phyloP scores from a whole-genome alignment of 2,329 filamentous ascomycete species.

The Lasiodiplodia sp. region DNA sequence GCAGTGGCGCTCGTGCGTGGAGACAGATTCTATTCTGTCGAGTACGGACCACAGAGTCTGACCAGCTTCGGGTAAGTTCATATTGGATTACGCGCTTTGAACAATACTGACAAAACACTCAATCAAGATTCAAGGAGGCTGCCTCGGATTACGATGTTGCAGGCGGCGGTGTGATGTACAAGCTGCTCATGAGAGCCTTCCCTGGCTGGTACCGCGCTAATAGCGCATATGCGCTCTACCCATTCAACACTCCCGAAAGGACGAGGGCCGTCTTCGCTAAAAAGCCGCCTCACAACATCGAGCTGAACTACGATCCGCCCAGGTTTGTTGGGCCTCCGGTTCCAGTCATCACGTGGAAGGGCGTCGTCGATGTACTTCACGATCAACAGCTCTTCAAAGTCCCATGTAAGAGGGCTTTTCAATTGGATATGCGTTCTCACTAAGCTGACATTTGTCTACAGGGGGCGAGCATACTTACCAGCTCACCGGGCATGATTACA shows the following conservation, averaged over 20 bases:
- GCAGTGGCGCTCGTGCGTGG: constrained; percentile 50
- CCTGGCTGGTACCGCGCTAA: constrained; percentile 36
- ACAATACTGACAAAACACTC: neutral
- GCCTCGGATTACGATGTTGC: constrained; percentile 30
- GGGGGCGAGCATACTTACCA: constrained; percentile 37
- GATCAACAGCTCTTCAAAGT: constrained; percentile 41
- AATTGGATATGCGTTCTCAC: too few relatives aligned
- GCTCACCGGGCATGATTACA: constrained; percentile 37
- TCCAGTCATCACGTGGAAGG: constrained; percentile 36
- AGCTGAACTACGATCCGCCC: constrained; percentile 39
- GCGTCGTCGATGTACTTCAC: constrained; percentile 37
- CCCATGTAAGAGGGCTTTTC: constrained; percentile 33
- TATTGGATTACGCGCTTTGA: too few relatives aligned
- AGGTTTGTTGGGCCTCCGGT: constrained; percentile 29
- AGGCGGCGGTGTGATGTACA: constrained; percentile 33
- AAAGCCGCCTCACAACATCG: constrained; percentile 31
- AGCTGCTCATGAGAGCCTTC: constrained; percentile 35
- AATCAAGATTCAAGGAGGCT: constrained; percentile 29
- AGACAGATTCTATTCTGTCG: constrained; percentile 36
- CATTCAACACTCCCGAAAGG: constrained; percentile 37
- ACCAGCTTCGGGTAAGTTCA: constrained; percentile 35
- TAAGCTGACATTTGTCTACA: neutral
- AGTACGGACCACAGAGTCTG: constrained; percentile 44
- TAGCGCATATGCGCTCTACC: constrained; percentile 40
- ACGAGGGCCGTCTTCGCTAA: constrained; percentile 34